Evolutionary conservation across 176 grass and related monocot genomes (phyloP).

Genomic region (Secale cereale): DNA sequence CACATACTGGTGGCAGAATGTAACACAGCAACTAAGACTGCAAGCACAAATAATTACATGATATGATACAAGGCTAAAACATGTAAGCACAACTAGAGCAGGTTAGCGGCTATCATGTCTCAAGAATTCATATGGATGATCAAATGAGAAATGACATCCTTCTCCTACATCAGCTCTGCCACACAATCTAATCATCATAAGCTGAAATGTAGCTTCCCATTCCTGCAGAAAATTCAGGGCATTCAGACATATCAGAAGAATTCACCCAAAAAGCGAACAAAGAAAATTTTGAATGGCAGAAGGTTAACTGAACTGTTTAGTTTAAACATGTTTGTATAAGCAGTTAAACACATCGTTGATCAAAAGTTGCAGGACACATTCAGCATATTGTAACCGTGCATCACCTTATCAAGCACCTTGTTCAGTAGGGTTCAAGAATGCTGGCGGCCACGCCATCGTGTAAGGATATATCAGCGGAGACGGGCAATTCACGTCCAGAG

Average conservation of each 20-base stretch:
- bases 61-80: not conserved
- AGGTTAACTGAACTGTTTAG: not conserved
- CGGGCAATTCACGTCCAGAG: not conserved
- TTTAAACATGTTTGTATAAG: not conserved
- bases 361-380: not conserved
- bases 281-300: not conserved
- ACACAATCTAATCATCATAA: not conserved
- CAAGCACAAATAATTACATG: not conserved
- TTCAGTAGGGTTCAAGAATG: conserved; percentile 22
- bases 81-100: not conserved
- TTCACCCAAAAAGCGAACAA: not conserved
- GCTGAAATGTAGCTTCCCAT: not conserved
- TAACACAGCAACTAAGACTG: conserved; percentile 3
- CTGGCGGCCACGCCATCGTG: conserved; percentile 5
- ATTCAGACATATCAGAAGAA: not conserved
- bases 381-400: not conserved
- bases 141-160: not conserved
- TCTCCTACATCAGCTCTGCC: not conserved
- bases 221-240: not conserved
- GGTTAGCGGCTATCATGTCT: not conserved
- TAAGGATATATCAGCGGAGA: conserved; percentile 20
- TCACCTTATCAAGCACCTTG: conserved; percentile 15
- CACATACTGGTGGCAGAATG: not conserved
- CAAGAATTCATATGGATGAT: not conserved
- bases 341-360: not conserved